phyloP scores from a whole-genome alignment of 2,329 filamentous ascomycete species.

The Gliomastix tumulicola region DNA sequence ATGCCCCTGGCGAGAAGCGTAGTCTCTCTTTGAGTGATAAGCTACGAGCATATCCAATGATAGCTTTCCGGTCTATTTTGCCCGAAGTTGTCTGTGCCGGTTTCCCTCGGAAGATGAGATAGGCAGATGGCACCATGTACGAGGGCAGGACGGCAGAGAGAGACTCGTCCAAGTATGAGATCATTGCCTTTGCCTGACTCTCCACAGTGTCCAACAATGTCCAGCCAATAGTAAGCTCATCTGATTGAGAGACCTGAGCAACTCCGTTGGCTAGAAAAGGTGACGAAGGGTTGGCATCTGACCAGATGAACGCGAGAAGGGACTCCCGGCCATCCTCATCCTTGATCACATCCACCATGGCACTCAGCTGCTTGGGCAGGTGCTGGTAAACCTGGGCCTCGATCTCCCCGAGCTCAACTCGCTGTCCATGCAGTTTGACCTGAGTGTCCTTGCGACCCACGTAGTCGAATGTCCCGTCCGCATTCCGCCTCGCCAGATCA shows the following conservation, averaged over 20 bases:
- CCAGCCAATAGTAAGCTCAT: no score
- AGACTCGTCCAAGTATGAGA: slow-evolving; percentile 4
- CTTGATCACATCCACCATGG: slow-evolving; percentile 5
- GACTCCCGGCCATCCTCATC: slow-evolving; percentile 4
- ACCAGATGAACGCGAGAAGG: slow-evolving; percentile 7
- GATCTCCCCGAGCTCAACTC: slow-evolving; percentile 1
- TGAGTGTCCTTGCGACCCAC: slow-evolving; percentile 1
- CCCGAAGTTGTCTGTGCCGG: slow-evolving; percentile 6
- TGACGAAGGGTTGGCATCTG: no score
- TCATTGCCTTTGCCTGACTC: neutral
- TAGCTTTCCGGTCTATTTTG: slow-evolving; percentile 5
- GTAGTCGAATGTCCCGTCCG: slow-evolving; percentile 1
- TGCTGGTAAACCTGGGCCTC: neutral
- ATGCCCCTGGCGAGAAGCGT: neutral
- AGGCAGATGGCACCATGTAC: slow-evolving; percentile 8
- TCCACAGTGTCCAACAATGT: slow-evolving; percentile 1
- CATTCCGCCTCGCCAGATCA: neutral
- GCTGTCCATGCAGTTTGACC: slow-evolving; percentile 1
- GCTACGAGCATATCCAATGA: neutral
- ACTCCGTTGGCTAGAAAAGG: no score
- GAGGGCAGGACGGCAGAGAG: slow-evolving; percentile 1
- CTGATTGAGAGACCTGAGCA: no score
- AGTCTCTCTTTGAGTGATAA: neutral
- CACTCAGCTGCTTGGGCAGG: slow-evolving; percentile 1
- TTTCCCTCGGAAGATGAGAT: slow-evolving; percentile 7